These are phyloP conservation scores for Lumnitzera littorea DNA, from an alignment of 345 rosid species.

Conservation along the genomic window DNA sequence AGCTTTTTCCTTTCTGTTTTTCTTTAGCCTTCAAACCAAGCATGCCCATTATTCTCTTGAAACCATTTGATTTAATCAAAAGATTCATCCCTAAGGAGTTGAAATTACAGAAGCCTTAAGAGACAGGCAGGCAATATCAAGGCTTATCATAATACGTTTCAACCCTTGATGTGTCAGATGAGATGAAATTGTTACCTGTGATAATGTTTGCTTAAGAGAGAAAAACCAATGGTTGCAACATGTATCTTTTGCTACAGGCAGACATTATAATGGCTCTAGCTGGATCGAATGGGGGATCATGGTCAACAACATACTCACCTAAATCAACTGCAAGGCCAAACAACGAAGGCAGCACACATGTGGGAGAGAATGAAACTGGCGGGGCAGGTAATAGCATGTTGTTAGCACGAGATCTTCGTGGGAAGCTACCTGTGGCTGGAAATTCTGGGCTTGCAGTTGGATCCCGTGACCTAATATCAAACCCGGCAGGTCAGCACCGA, in stretches of 20 bases:
- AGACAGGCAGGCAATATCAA: too few relatives aligned
- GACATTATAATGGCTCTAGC: slow-evolving; percentile 95
- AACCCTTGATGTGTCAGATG: too few relatives aligned
- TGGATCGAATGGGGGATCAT: slow-evolving; percentile 91
- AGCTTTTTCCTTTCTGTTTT: too few relatives aligned
- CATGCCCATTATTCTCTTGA: too few relatives aligned
- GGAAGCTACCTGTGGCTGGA: slow-evolving; percentile 18
- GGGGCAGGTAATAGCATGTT: slow-evolving; percentile 5
- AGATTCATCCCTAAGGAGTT: too few relatives aligned
- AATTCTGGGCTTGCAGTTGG: slow-evolving; percentile 24
- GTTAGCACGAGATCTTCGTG: slow-evolving; percentile 33
- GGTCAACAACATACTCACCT: slow-evolving; percentile 81
- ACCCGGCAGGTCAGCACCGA: slow-evolving; percentile 36
- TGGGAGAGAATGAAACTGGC: slow-evolving; percentile 28
- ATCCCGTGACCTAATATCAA: slow-evolving; percentile 30
- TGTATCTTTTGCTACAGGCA: slow-evolving; percentile 42
- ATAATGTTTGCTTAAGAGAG: too few relatives aligned
- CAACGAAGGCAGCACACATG: slow-evolving; percentile 19
- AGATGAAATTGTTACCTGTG: too few relatives aligned
- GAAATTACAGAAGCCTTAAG: too few relatives aligned
- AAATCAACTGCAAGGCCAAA: slow-evolving; percentile 29
- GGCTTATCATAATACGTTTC: too few relatives aligned
- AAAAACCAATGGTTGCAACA: neutral
- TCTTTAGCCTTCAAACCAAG: too few relatives aligned
- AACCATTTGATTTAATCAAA: too few relatives aligned